These are phyloP conservation scores for Acrocalymma vagum DNA, from an alignment of 2,329 filamentous ascomycete genomes.

Conservation along the genomic window DNA sequence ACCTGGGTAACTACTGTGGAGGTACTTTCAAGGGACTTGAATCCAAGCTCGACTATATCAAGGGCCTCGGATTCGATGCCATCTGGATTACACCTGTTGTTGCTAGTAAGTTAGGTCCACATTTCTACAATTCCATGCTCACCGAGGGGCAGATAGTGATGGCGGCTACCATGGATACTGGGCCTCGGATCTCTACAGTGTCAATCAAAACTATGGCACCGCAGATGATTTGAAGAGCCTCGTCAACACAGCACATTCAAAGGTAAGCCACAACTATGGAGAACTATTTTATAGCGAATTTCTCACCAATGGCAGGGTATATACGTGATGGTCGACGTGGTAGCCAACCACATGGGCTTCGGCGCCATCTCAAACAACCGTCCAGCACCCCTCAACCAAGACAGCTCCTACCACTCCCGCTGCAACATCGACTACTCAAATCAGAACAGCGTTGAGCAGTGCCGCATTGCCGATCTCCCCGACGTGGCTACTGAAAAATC, in stretches of 20 bases:
- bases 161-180: conserved; percentile 62
- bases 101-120: conserved; percentile 30
- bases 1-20: conserved; percentile 56
- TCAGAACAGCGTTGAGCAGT: conserved; percentile 40
- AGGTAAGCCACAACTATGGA: conserved; percentile 44
- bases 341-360: conserved; percentile 57
- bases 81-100: conserved; percentile 56
- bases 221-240: conserved; percentile 57
- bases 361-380: conserved; percentile 35
- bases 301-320: conserved; percentile 34
- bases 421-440: conserved; percentile 42
- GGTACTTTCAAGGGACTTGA: conserved; percentile 61
- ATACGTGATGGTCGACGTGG: conserved; percentile 62
- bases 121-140: background rate
- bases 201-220: conserved; percentile 61
- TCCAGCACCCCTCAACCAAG: conserved; percentile 35
- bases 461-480: conserved; percentile 39
- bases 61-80: conserved; percentile 59
- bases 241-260: conserved; percentile 54
- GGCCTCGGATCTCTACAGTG: conserved; percentile 55
- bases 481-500: conserved; percentile 37
- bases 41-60: conserved; percentile 60
- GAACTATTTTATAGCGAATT: background rate
- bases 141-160: conserved; percentile 38
- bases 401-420: conserved; percentile 32